These are phyloP conservation scores for Mucor racemosus DNA, from an alignment of 371 early-diverging fungal species.

Conservation along the genomic window DNA sequence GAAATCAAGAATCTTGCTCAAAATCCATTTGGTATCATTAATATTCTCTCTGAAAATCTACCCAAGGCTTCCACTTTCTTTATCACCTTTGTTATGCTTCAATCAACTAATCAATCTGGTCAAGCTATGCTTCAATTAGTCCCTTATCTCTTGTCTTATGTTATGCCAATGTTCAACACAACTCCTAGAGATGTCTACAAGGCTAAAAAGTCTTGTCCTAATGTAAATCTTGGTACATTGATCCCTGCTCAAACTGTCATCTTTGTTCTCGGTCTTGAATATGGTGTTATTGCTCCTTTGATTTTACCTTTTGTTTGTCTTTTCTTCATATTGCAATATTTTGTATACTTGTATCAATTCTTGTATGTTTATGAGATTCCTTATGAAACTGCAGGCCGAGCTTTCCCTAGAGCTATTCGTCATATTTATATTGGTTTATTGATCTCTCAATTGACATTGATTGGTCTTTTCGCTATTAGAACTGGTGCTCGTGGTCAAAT, in stretches of 20 bases:
- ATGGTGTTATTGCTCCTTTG: conserved; percentile 81
- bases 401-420: conserved; percentile 69
- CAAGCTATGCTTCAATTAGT: conserved; percentile 71
- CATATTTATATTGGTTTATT: conserved; percentile 74
- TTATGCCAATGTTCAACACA: conserved; percentile 68
- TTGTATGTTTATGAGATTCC: conserved; percentile 71
- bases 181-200: conserved; percentile 77
- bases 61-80: conserved; percentile 81
- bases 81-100: conserved; percentile 81
- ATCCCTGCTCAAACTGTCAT: conserved; percentile 72
- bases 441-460: conserved; percentile 70
- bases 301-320: conserved; percentile 76
- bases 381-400: conserved; percentile 70
- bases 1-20: conserved; percentile 32
- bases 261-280: conserved; percentile 69
- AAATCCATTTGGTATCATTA: conserved; percentile 55
- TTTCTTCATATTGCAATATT: conserved; percentile 74
- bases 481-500: conserved; percentile 50
- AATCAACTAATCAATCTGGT: conserved; percentile 67
- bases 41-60: conserved; percentile 58
- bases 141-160: conserved; percentile 65
- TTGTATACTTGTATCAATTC: conserved; percentile 84
- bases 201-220: conserved; percentile 50
- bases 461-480: conserved; percentile 71
- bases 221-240: conserved; percentile 53